Base-by-base conservation (phyloP, 208 protist species). In the Herpetomonas samuelpessoai region DNA sequence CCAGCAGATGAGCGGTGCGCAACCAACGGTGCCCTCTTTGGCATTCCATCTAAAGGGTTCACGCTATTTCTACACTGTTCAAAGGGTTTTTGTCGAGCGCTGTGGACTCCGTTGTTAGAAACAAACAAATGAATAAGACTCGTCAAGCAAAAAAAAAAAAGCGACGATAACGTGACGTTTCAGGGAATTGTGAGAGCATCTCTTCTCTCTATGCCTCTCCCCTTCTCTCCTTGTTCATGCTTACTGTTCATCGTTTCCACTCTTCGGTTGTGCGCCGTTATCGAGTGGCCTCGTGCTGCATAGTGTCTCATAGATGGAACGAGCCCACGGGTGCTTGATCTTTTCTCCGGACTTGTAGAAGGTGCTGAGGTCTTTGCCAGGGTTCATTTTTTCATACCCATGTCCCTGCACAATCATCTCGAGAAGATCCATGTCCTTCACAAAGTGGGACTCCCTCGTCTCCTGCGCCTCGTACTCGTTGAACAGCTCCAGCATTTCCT, bases 401-500 rank as follows among this genome's bases (percentile, higher is more conserved):
- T 91, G 80, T 24, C 91, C 93, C 76, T 97, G 93, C 31, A 92
- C 71, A 27, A 96, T 74, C 93, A 97, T 97, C 62, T 97, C 93
- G 22, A 97, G 74, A 48, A 92, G 57, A 60, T 97, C 93, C 78
- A 96, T 92, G 65, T 97, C 93, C 62, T 91, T 93, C 19, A 97
- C 81, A 69, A 96, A 95, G 10, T 74, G 71, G 21, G 91, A 62
- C 74, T 97, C 93, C 12, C 67, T 38, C 21, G 91, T 90, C 54
- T 76, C 71, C 62, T 88, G 81, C 25, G 78, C 76, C 68, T 97
- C 93, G 63, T 96, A 97, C 76, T 96, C 90, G 19, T 81, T 44
- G 57, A 87, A 97, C 10, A 96, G 71, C 4, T 74, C 54, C 0
- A 66, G 53, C 2, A 97, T 55, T 56, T 96, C 90, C 16, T 55